Conservation (phyloP, 352 stramenopile species). For the Phytophthora podocarpi region DNA sequence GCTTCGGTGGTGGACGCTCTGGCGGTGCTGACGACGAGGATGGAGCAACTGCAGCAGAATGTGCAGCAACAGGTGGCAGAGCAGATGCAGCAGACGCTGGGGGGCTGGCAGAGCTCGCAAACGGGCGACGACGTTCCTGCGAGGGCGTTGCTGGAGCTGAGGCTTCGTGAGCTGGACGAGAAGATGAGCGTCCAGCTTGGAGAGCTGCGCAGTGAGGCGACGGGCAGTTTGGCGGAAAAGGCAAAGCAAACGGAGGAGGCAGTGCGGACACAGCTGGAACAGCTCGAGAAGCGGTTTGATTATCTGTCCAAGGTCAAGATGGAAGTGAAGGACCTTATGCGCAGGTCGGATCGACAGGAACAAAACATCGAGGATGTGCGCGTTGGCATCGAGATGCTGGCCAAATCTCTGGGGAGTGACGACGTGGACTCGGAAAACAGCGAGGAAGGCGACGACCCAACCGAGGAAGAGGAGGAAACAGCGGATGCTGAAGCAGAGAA, state of each 20-base stretch:
- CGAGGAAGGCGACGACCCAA: slow-evolving; percentile 11
- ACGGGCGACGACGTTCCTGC: slow-evolving; percentile 24
- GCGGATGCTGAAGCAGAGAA: slow-evolving; percentile 1
- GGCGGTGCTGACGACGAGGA: slow-evolving; percentile 14
- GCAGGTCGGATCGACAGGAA: slow-evolving; percentile 63
- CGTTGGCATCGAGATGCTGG: slow-evolving; percentile 59
- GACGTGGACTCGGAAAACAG: slow-evolving; percentile 60
- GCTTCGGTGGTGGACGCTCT: slow-evolving; percentile 18
- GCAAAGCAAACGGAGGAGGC: slow-evolving; percentile 49
- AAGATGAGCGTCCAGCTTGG: slow-evolving; percentile 34
- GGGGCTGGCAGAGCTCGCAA: slow-evolving; percentile 3
- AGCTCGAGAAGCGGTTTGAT: slow-evolving; percentile 76
- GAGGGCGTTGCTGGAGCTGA: slow-evolving; percentile 23
- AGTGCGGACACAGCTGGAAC: slow-evolving; percentile 51
- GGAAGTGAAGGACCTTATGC: slow-evolving; percentile 72
- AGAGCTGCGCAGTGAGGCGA: slow-evolving; percentile 24
- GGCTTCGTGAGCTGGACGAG: slow-evolving; percentile 34
- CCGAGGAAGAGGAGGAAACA: background rate
- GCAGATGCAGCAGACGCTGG: slow-evolving; percentile 23
- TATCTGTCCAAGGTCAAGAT: slow-evolving; percentile 75
- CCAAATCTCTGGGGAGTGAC: slow-evolving; percentile 67
- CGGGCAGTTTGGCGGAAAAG: slow-evolving; percentile 21
- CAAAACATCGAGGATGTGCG: slow-evolving; percentile 66
- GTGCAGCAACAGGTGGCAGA: slow-evolving; percentile 32
- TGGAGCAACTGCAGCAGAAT: slow-evolving; percentile 27